A percentile compares a stretch with the other conserved stretches of the same genome.
Conservation (phyloP, 208 protist genomes). For the Leishmania tropica region DNA sequence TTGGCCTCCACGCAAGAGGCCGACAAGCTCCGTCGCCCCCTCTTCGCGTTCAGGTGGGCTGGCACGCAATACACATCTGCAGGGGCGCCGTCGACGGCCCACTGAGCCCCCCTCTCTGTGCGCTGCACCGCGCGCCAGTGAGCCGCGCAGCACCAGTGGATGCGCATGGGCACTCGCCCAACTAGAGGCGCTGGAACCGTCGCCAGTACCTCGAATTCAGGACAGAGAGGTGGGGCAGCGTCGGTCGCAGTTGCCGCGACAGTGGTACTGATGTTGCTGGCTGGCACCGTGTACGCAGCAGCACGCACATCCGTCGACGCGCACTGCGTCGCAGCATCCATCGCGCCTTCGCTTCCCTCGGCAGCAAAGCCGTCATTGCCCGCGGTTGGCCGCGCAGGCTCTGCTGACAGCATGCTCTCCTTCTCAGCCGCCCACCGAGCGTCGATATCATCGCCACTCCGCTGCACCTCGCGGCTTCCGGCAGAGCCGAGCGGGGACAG, state of each 20-base stretch:
- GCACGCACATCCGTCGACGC: background rate
- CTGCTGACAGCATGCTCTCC: background rate
- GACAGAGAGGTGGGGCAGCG: background rate
- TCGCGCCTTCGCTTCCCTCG: background rate
- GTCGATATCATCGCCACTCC: background rate
- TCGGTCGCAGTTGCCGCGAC: background rate
- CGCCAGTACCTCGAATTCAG: background rate
- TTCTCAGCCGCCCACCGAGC: background rate
- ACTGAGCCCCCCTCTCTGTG: constrained; percentile 13
- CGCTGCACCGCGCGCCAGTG: constrained; percentile 18
- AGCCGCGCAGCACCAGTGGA: constrained; percentile 15
- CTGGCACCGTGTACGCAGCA: background rate
- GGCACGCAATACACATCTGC: constrained; percentile 18
- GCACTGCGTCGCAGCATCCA: background rate
- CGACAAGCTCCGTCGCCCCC: background rate
- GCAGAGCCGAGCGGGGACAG: background rate
- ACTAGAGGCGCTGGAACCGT: background rate
- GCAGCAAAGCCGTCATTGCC: too few relatives aligned
- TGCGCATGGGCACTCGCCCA: background rate
- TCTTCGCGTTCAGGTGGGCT: background rate
- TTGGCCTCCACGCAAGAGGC: background rate
- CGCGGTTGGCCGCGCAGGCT: background rate
- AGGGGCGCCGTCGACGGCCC: constrained; percentile 1
- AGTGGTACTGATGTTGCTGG: background rate
- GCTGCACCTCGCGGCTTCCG: background rate